A percentile compares a stretch with the other conserved stretches of the same genome.
These are phyloP conservation scores for Volvox carteri DNA, from an alignment of 163 green algal genomes.

Conservation along the genomic window DNA sequence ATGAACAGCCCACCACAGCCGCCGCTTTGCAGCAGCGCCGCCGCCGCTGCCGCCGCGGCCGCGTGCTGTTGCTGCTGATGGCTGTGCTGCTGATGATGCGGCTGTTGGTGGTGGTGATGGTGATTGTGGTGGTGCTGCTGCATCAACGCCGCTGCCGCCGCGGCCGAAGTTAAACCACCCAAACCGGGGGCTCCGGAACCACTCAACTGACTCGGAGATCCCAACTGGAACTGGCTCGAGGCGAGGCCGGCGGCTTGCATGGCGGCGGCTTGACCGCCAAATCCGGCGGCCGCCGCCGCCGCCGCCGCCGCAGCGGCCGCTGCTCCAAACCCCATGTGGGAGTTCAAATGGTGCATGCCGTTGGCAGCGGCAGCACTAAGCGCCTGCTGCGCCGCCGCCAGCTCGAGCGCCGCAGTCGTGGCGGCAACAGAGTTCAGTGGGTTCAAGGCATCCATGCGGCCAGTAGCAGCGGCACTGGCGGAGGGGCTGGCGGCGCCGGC, in stretches of 20 bases:
- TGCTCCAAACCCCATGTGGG: slow-evolving; percentile 1
- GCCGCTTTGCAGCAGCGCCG: slow-evolving; percentile 29
- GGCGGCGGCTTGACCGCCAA: background rate
- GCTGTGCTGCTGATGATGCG: slow-evolving; percentile 3
- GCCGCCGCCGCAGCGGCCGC: no score
- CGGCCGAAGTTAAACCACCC: no score
- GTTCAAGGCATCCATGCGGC: slow-evolving; percentile 33
- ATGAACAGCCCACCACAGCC: slow-evolving; percentile 29
- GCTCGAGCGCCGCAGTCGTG: slow-evolving; percentile 38
- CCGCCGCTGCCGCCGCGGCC: background rate
- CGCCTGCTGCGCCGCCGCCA: slow-evolving; percentile 45
- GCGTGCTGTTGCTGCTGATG: slow-evolving; percentile 35
- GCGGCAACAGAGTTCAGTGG: slow-evolving; percentile 9
- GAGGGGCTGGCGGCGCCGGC: background rate
- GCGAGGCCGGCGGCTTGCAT: background rate
- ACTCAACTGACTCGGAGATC: background rate
- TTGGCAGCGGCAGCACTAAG: slow-evolving; percentile 7
- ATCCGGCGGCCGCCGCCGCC: background rate
- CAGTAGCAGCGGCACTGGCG: background rate
- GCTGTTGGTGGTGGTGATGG: slow-evolving; percentile 13
- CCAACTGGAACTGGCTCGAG: background rate
- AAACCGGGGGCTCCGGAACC: no score
- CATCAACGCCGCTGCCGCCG: background rate
- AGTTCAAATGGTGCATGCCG: slow-evolving; percentile 15
- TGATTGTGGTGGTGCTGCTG: slow-evolving; percentile 13